These are phyloP conservation scores for Cystofilobasidium bisporidii DNA, from an alignment of 768 basidiomycete species.

Conservation along the genomic window DNA sequence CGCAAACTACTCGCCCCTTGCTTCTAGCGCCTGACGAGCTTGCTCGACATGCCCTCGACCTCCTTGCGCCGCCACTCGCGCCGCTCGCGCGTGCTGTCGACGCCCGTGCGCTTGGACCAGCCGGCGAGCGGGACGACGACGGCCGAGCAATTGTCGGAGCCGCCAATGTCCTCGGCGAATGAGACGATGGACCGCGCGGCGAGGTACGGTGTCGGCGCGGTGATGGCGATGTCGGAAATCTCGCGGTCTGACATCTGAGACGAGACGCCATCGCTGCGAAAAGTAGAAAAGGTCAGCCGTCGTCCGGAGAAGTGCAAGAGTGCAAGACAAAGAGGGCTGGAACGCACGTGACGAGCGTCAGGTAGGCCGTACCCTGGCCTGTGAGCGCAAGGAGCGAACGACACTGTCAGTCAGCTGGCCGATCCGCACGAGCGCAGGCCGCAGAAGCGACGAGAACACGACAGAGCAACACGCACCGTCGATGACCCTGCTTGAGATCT, in stretches of 20 bases:
- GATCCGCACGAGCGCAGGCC: not conserved
- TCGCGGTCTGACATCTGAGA: slow-evolving; percentile 87
- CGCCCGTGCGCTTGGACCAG: slow-evolving; percentile 66
- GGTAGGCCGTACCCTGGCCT: slow-evolving; percentile 78
- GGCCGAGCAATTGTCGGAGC: slow-evolving; percentile 83
- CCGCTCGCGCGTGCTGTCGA: slow-evolving; percentile 17
- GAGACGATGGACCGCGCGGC: slow-evolving; percentile 14
- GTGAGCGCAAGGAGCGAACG: not conserved
- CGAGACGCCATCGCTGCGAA: slow-evolving; percentile 65
- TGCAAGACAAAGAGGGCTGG: not conserved
- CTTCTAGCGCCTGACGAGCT: not conserved
- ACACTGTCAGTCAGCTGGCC: too few species aligned
- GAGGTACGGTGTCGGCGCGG: slow-evolving; percentile 3
- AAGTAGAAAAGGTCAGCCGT: not conserved
- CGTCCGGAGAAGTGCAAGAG: not conserved
- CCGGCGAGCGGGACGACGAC: slow-evolving; percentile 85
- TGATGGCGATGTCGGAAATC: slow-evolving; percentile 62
- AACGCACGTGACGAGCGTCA: slow-evolving; percentile 61
- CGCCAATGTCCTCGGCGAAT: slow-evolving; percentile 45
- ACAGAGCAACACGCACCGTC: slow-evolving; percentile 6
- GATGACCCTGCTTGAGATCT: slow-evolving; percentile 22
- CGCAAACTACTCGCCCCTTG: too few species aligned
- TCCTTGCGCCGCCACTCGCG: slow-evolving; percentile 24
- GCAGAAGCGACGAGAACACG: not conserved
- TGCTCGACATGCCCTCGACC: slow-evolving; percentile 17